These are phyloP conservation scores for Aureobasidium sp. DNA, from an alignment of 2,329 filamentous ascomycete species.

Conservation along the genomic window DNA sequence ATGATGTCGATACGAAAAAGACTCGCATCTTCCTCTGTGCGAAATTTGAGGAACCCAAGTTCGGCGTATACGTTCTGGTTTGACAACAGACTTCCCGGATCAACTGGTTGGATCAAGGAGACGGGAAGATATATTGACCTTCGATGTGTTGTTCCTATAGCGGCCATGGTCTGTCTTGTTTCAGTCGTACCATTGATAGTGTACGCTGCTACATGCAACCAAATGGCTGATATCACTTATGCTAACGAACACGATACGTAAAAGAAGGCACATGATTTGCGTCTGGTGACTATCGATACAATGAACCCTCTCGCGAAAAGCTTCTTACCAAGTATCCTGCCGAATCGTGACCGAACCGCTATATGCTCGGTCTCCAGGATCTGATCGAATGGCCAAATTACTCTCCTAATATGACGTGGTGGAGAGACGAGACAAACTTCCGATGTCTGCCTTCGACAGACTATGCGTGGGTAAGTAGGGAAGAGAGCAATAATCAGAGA, in stretches of 20 bases:
- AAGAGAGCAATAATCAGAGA: neutral
- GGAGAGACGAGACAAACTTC: neutral
- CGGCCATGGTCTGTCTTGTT: neutral
- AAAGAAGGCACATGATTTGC: neutral
- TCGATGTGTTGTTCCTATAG: neutral
- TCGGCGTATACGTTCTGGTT: neutral
- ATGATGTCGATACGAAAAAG: neutral
- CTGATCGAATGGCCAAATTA: neutral
- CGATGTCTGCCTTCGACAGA: neutral
- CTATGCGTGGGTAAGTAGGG: neutral
- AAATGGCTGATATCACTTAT: neutral
- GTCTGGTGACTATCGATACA: neutral
- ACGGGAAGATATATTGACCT: neutral
- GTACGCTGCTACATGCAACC: neutral
- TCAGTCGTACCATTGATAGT: neutral
- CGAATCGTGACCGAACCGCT: neutral
- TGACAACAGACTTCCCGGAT: neutral
- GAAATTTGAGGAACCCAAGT: neutral
- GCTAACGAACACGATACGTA: neutral
- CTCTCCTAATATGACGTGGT: neutral
- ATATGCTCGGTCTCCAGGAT: neutral
- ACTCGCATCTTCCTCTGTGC: neutral
- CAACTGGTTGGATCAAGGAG: neutral
- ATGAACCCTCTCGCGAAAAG: neutral
- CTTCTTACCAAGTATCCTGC: neutral